Evolutionary conservation across 148 eudicot genomes (phyloP), one percentile per base, ranked within the genome.

Genomic region (Cornus suecica): DNA sequence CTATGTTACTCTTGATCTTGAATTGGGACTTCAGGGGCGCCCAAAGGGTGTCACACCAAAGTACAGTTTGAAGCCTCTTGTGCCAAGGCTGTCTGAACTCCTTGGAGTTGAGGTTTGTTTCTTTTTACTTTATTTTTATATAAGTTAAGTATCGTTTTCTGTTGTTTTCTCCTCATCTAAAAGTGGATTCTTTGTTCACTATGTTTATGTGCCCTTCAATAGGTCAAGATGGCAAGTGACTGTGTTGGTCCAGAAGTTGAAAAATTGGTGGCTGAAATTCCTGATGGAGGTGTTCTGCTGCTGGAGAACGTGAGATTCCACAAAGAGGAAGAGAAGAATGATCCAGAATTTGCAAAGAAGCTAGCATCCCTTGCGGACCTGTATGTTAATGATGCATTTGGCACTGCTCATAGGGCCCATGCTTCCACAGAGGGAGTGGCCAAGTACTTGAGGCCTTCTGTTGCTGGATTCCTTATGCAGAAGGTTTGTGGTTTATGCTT

Each of bases 251-350:
- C 77, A 77, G 96, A 91, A 74, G 98, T 93, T 54, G 94, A 93
- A 77, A 88, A 80, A 51, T 3, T 89, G 82, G 96, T 88, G 61
- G 92, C 87, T 71, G 83, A 61, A 66, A 83, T 91, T 64, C 98
- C 96, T 26, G 94, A 89, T 48, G 98, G 98, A 45, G 86, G 92
- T 71, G 96, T 89, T 77, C 74, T 93, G 83, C 93, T 91, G 20
- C 88, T 91, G 71, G 93, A 91, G 85, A 91, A 91, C 75, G 96
- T 89, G 71, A 89, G 98, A 81, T 93, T 93, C 68, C 80, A 91
- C 75, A 93, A 93, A 76, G 98, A 93, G 79, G 98, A 93, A 77
- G 98, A 91, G 86, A 93, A 93, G 88, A 93, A 93, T 61, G 98
- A 93, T 11, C 96, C 96, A 54, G 93, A 87, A 60, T 89, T 91